A percentile compares a stretch with the other conserved stretches of the same genome.
Conservation (phyloP, 78 protist species). For the Chrysochromulina parva region DNA sequence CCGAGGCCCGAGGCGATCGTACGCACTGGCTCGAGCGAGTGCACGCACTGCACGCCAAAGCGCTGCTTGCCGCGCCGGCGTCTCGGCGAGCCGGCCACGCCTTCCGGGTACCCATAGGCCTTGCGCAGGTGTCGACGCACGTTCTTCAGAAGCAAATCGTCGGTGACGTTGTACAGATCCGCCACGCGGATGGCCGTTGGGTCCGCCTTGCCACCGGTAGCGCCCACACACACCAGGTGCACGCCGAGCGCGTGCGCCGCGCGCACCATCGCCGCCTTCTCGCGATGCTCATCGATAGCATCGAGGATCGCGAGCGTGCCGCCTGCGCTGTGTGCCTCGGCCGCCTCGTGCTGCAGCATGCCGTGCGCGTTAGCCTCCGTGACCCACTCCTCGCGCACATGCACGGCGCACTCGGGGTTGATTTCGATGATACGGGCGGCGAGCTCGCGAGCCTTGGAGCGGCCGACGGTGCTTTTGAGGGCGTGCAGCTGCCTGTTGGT, state of each 20-base stretch:
- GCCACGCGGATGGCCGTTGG: neutral
- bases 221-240: neutral
- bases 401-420: neutral
- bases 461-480: neutral
- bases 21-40: neutral
- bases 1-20: neutral
- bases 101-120: neutral
- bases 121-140: neutral
- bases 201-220: neutral
- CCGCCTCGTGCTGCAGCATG: neutral
- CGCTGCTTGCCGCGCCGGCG: neutral
- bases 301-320: neutral
- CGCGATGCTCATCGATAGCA: neutral
- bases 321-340: no score
- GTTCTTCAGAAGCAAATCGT: neutral
- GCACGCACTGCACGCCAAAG: neutral
- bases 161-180: neutral
- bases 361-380: neutral
- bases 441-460: neutral
- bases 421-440: neutral
- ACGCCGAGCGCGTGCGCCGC: neutral
- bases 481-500: slow-evolving; percentile 35
- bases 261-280: neutral
- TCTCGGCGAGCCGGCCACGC: no score
- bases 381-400: neutral